A percentile compares a stretch with the other conserved stretches of the same genome.
These are phyloP conservation scores for Metrosideros polymorpha DNA, from an alignment of 441 rosid genomes.

Conservation along the genomic window DNA sequence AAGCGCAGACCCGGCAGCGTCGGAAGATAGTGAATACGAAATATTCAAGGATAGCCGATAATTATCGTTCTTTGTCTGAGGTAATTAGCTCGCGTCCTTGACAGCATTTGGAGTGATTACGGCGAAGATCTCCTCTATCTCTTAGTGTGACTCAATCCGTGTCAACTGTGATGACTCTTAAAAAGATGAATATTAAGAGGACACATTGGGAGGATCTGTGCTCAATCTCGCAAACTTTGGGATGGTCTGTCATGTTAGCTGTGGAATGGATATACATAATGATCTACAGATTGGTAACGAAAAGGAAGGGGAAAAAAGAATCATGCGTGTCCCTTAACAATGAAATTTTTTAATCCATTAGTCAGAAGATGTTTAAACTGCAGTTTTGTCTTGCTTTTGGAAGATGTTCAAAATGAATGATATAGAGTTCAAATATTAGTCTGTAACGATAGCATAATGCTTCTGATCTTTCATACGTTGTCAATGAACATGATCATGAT, in stretches of 20 bases:
- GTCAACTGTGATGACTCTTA: not conserved
- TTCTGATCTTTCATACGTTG: not conserved
- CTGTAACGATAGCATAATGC: not conserved
- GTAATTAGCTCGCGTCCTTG: not conserved
- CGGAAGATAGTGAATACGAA: not conserved
- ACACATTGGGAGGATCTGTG: not conserved
- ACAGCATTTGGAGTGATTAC: not conserved
- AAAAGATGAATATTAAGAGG: not conserved
- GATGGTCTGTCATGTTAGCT: not conserved
- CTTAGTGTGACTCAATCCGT: not conserved
- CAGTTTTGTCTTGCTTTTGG: not conserved
- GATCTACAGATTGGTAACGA: not conserved
- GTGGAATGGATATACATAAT: not conserved
- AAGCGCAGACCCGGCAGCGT: not conserved
- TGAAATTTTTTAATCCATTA: not conserved
- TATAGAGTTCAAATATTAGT: not conserved
- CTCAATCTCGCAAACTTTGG: not conserved
- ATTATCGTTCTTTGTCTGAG: not conserved
- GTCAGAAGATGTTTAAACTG: not conserved
- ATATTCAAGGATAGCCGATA: not conserved
- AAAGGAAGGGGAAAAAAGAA: not conserved
- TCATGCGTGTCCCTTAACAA: not conserved
- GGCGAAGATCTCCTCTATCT: not conserved
- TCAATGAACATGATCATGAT: not conserved
- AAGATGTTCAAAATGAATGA: not conserved